phyloP scores from a whole-genome alignment of 768 basidiomycete genomes.

The Panaeolus cyanescens region DNA sequence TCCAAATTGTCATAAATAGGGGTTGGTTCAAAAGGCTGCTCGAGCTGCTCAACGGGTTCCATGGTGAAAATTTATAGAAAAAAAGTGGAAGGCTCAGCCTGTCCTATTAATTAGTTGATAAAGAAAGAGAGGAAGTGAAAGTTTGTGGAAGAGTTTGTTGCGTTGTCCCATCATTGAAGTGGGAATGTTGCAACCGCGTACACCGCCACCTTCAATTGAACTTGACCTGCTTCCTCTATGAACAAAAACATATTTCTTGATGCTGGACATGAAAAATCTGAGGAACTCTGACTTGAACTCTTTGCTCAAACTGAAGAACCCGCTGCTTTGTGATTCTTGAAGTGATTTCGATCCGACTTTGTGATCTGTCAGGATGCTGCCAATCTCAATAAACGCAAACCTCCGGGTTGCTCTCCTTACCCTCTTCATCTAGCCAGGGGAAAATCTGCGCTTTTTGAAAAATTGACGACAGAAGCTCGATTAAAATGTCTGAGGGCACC shows the following conservation, averaged over 20 bases:
- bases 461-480: too few relatives aligned
- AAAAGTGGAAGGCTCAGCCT: constrained; percentile 32
- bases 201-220: too few relatives aligned
- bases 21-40: constrained; percentile 31
- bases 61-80: constrained; percentile 20
- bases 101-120: constrained; percentile 14
- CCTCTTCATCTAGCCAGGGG: too few relatives aligned
- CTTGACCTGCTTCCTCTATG: too few relatives aligned
- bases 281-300: too few relatives aligned
- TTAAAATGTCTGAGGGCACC: too few relatives aligned
- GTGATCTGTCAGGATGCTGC: constrained; percentile 1
- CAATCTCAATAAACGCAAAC: too few relatives aligned
- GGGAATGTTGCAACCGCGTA: constrained; percentile 2
- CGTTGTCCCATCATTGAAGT: neutral
- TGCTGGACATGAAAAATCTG: too few relatives aligned
- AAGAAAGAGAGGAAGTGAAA: neutral
- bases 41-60: constrained; percentile 21
- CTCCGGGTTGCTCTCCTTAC: too few relatives aligned
- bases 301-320: too few relatives aligned
- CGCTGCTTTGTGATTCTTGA: neutral
- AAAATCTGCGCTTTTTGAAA: too few relatives aligned
- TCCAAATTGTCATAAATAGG: constrained; percentile 73
- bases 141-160: neutral
- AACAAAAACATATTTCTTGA: too few relatives aligned
- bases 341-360: neutral